These are phyloP conservation scores for Aspergillus homomorphus DNA, from an alignment of 495 filamentous ascomycete species.

Conservation along the genomic window DNA sequence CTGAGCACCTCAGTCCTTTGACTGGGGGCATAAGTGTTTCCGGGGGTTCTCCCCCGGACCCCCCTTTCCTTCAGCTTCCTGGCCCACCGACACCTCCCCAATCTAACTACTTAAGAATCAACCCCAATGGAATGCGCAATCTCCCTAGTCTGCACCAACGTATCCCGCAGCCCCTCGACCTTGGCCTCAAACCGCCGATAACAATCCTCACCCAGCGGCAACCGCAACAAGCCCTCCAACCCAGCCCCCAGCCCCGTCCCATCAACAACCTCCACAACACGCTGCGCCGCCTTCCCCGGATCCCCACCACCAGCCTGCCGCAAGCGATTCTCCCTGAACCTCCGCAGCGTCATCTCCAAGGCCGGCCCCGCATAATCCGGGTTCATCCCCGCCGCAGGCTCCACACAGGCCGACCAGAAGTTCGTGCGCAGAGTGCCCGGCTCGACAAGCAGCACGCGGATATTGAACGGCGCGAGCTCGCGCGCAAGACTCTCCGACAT, in stretches of 20 bases:
- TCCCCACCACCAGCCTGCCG: constrained; percentile 38
- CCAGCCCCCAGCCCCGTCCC: constrained; percentile 17
- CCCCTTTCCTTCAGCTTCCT: no score
- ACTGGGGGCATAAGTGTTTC: no score
- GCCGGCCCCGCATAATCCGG: constrained; percentile 32
- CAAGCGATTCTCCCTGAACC: constrained; percentile 16
- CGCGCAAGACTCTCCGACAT: constrained; percentile 19
- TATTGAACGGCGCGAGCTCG: constrained; percentile 28
- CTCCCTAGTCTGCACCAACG: not conserved
- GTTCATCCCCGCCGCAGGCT: constrained; percentile 22
- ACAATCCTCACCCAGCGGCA: constrained; percentile 1
- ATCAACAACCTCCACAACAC: constrained; percentile 44
- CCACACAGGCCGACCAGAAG: constrained; percentile 8
- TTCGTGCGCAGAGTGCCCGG: constrained; percentile 38
- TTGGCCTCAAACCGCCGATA: not conserved
- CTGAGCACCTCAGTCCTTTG: no score
- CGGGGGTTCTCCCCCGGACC: no score
- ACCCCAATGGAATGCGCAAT: not conserved
- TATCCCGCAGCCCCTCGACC: not conserved
- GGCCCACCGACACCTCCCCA: not conserved
- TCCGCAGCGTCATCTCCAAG: constrained; percentile 26
- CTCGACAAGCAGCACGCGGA: constrained; percentile 35
- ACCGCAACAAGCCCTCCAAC: not conserved
- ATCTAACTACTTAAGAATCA: not conserved
- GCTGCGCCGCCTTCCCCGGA: constrained; percentile 38